Evolutionary conservation across 306 rosid species (phyloP), one percentile per base, ranked within the genome.

Genomic region (Heteromeles arbutifolia): DNA sequence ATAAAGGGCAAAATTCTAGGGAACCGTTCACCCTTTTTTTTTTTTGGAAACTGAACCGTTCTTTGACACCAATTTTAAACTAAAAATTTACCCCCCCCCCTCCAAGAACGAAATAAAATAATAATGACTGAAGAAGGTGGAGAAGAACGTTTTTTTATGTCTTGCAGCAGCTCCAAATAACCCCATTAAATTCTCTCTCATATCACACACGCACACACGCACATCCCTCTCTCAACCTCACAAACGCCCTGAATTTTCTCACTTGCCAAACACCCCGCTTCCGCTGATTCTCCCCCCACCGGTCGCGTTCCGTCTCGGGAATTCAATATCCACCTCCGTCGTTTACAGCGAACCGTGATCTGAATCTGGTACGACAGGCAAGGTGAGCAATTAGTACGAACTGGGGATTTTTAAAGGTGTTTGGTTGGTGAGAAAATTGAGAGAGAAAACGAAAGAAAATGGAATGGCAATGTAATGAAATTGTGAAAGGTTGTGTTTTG

Each of bases 351-450:
- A 43, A 14, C 24, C 62, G 61, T 74, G 65, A 53, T 65, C 77
- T 32, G 52, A 63, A 52, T 54, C 73, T 3, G 19, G 11, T 29
- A 15, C 58, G 24, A 50, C 70, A 6, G 22, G 45, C 32, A 6
- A 81, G 76, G 78, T 81, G n/a, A 64, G 53, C 67, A 31, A 54
- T 69, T 29, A 28, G 37, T 58, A 65, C 50, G 26, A 31, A 65
- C 9, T 65, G 3, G 48, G 29, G 17, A 28, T 26, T 64, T 37
- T 57, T 37, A 65, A 32, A 11, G 50, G 62, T 57, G 34, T 50
- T 65, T 65, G 74, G 10, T 26, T 72, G 32, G 11, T 72, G 73
- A 29, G 77, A 78, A 78, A 72, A n/a, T 65, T 29, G 22, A 11
- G 11, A 11, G 8, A 18, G n/a, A 59, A 41, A 41, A 24, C 18